These are phyloP conservation scores for Scheffersomyces coipomensis DNA, from an alignment of 805 yeast species.

Conservation along the genomic window DNA sequence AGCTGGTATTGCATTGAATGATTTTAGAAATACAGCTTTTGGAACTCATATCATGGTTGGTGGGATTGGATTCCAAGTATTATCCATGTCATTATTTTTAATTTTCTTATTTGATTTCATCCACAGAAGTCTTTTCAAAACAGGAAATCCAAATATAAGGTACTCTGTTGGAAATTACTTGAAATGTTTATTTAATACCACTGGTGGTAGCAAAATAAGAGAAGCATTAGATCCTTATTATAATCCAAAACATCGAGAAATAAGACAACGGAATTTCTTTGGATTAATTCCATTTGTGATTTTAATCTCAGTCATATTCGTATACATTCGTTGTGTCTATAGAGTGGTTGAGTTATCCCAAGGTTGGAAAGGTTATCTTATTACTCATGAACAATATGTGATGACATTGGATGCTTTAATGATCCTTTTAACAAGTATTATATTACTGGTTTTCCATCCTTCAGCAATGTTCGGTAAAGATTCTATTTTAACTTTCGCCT, in stretches of 20 bases:
- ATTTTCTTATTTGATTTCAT: constrained; percentile 48
- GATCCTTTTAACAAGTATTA: constrained; percentile 20
- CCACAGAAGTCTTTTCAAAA: constrained; percentile 33
- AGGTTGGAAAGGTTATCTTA: constrained; percentile 71
- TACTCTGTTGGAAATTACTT: constrained; percentile 20
- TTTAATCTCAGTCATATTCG: constrained; percentile 47
- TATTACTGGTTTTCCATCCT: constrained; percentile 53
- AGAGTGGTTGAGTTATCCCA: constrained; percentile 69
- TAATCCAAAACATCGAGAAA: constrained; percentile 27
- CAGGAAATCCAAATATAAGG: constrained; percentile 17
- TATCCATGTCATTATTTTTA: constrained; percentile 63
- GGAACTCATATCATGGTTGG: constrained; percentile 76
- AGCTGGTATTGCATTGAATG: constrained; percentile 48
- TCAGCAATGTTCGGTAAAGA: constrained; percentile 58
- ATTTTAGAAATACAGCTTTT: constrained; percentile 21
- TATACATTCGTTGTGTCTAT: constrained; percentile 69
- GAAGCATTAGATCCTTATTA: constrained; percentile 24
- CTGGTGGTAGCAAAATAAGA: constrained; percentile 14
- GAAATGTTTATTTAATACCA: constrained; percentile 20
- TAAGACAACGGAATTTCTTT: constrained; percentile 38
- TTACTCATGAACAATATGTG: constrained; percentile 46
- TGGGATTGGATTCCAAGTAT: constrained; percentile 77
- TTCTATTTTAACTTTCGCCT: neutral
- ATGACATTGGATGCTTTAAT: constrained; percentile 29
- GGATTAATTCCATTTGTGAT: constrained; percentile 44